phyloP scores from a whole-genome alignment of 768 basidiomycete genomes.

The Boletus reticulatus region DNA sequence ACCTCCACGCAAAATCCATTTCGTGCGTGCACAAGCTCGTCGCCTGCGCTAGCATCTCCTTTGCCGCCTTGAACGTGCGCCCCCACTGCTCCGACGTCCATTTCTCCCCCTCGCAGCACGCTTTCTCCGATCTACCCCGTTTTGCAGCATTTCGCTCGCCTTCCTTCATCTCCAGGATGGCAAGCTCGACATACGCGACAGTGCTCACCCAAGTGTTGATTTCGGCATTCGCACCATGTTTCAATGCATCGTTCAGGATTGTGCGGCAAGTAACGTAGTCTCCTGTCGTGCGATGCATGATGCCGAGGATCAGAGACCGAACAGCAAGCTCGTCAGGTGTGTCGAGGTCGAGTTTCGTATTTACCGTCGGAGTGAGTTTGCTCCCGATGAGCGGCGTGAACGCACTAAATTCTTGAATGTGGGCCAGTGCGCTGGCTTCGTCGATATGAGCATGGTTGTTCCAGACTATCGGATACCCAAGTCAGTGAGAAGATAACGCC shows the following conservation, averaged over 20 bases:
- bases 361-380: not conserved
- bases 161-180: slow-evolving; percentile 65
- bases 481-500: not conserved
- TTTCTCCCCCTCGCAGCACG: slow-evolving; percentile 5
- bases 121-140: slow-evolving; percentile 22
- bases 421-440: slow-evolving; percentile 49
- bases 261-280: slow-evolving; percentile 43
- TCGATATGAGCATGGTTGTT: slow-evolving; percentile 69
- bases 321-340: slow-evolving; percentile 70
- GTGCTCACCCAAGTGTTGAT: slow-evolving; percentile 68
- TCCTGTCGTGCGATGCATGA: slow-evolving; percentile 57
- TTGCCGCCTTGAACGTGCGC: slow-evolving; percentile 45
- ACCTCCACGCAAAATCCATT: slow-evolving; percentile 60
- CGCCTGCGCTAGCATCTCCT: slow-evolving; percentile 51
- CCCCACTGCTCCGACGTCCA: slow-evolving; percentile 40
- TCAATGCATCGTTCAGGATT: slow-evolving; percentile 52
- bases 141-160: slow-evolving; percentile 37
- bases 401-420: slow-evolving; percentile 52
- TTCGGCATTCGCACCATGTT: slow-evolving; percentile 37
- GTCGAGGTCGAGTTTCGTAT: slow-evolving; percentile 47
- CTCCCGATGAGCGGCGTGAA: slow-evolving; percentile 47
- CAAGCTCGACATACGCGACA: slow-evolving; percentile 66
- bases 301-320: slow-evolving; percentile 66
- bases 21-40: slow-evolving; percentile 46
- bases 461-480: slow-evolving; percentile 54